Evolutionary conservation across 192 early-diverging fungal genomes (phyloP), one percentile per base, ranked within the genome.

Genomic region (Coemansia sp.): DNA sequence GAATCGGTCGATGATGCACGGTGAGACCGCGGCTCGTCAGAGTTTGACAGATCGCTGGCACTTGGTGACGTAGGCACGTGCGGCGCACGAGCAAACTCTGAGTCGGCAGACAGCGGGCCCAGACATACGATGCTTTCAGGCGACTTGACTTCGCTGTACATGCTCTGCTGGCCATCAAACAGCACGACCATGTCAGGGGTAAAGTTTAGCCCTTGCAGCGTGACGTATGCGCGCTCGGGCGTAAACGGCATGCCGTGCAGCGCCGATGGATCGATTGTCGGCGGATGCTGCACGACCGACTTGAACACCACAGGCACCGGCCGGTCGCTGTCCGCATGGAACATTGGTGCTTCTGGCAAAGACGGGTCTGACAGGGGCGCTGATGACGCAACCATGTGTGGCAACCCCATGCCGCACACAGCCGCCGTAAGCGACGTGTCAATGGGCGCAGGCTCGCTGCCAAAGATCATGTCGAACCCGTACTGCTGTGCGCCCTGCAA

Each of bases 141-240:
- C 47, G 79, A 81, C 66, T 69, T 75, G 59, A 76, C 59, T 54
- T 83, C 76, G 11, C 67, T 72, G 29, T 65, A 65, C 29, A 73
- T 38, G 55, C 73, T 76, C 39, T 49, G 58, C 54, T 63, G 67
- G 53, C 87, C 87, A 32, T 86, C 90, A 67, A 92, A 92, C 82
- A 85, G 83, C 21, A 92, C 87, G 3, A 82, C 85, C 66, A 92
- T 72, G 60, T 90, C 88, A 1, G 86, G 84, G 0, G 85, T 68
- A 58, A 90, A 90, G 45, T 88, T 89, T n/a, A 88, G 78, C 5
- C 90, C 90, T 52, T 87, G 83, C 29, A 92, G 67, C 27, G 81
- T 84, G 55, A 92, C 48, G 25, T 58, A 66, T 25, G 72, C 39
- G 17, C 82, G 82, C 58, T 74, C 79, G 1, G 74, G 32, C 21